phyloP scores from a whole-genome alignment of 1,284 basidiomycete genomes.

The Moniliophthora roreri region DNA sequence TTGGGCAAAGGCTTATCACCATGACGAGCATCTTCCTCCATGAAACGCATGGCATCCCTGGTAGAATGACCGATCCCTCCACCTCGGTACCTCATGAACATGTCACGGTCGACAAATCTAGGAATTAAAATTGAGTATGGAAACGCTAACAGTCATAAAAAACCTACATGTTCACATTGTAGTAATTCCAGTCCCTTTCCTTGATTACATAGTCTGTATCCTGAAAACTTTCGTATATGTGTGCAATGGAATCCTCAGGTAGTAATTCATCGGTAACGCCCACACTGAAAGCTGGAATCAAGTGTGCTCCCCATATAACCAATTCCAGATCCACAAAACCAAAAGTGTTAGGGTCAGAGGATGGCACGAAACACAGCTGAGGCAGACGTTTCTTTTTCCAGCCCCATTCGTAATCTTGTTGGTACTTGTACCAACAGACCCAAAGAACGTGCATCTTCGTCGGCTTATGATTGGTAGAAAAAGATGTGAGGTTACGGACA shows the following conservation, averaged over 20 bases:
- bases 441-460: slow-evolving; percentile 24
- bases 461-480: not conserved
- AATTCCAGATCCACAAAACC: slow-evolving; percentile 30
- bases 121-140: not conserved
- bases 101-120: slow-evolving; percentile 13
- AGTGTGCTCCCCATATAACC: slow-evolving; percentile 26
- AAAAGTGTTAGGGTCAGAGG: slow-evolving; percentile 20
- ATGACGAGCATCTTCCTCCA: not conserved
- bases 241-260: slow-evolving; percentile 3
- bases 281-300: slow-evolving; percentile 27
- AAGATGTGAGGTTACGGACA: slow-evolving; percentile 4
- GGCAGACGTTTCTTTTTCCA: slow-evolving; percentile 17
- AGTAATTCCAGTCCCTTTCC: slow-evolving; percentile 22
- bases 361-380: slow-evolving; percentile 21
- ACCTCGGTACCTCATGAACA: slow-evolving; percentile 12
- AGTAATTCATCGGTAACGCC: slow-evolving; percentile 15
- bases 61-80: slow-evolving; percentile 12
- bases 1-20: not conserved
- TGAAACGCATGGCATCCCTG: not conserved
- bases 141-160: slow-evolving; percentile 1
- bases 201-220: slow-evolving; percentile 6
- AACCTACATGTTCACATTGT: slow-evolving; percentile 26
- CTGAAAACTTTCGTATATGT: slow-evolving; percentile 7
- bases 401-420: slow-evolving; percentile 14
- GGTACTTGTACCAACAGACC: slow-evolving; percentile 28